Evolutionary conservation across 768 basidiomycete species (phyloP), one percentile per base, ranked within the genome.

Genomic region (Albatrellus ellisii): DNA sequence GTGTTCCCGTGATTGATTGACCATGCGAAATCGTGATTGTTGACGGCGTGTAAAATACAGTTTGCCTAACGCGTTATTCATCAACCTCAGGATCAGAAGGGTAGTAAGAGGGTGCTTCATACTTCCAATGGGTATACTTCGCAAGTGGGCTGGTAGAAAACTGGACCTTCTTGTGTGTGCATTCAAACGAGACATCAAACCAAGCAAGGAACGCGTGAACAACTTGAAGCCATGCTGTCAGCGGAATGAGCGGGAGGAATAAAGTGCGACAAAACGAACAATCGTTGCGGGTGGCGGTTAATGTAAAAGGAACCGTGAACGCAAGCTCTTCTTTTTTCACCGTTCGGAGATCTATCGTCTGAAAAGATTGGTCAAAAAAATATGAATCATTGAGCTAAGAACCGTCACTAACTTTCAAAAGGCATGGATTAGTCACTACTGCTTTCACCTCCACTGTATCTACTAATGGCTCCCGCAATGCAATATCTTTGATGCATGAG

Each of bases 401-500:
- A 31, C 35, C 21, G 22, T 2, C 22, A 47, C 67, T 24, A 45
- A 82, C 89, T 69, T 92, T 94, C 63, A 99, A 70, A 59, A 77
- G 62, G 55, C 72, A 94, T 29, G 95, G 94, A 60, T 92, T 79
- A 2, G 91, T 91, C 31, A 90, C 91, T 43, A 98, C 92, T 2
- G 90, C 68, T 62, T 92, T 94, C 52, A 98, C 66, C 51, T 99
- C 95, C 45, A 99, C 95, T n/a, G 91, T 95, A 63, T 99, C 95
- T 25, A 99, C 95, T 35, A 99, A 69, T 33, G 95, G 95, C 59
- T 99, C 95, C 24, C 86, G 74, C 42, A 99, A 66, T 2, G 95
- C 95, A 52, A 99, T 95, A 59, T 95, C 90, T 64, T 98, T 97
- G 70, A 99, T 98, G 60, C 95, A 97, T 29, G 91, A 95, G 63